Percentiles rank a stretch among this genome's conserved stretches.
Evolutionary conservation across 192 early-diverging fungal genomes (phyloP).

Genomic region (Neocallimastix lanati): DNA sequence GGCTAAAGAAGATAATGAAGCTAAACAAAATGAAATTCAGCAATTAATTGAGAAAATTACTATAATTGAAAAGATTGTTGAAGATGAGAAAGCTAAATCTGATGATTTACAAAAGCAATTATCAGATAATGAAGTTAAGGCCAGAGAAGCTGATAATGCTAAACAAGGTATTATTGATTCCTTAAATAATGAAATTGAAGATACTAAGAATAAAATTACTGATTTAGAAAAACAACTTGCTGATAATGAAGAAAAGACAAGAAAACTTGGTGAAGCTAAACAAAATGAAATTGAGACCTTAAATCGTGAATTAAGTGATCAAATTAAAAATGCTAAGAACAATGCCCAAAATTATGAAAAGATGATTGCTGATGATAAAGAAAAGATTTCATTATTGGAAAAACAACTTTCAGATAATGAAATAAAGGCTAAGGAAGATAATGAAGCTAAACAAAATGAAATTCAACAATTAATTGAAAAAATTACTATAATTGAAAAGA

Average conservation of each 20-base stretch:
- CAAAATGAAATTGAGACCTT: too few species aligned
- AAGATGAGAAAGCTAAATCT: not conserved
- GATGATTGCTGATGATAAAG: too few species aligned
- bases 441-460: too few species aligned
- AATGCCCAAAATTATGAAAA: too few species aligned
- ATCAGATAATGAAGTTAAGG: not conserved
- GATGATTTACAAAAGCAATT: not conserved
- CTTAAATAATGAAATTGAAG: not conserved
- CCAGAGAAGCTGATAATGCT: not conserved
- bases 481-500: too few species aligned
- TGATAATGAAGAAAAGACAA: not conserved
- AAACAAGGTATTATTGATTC: not conserved
- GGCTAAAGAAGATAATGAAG: not conserved
- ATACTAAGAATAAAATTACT: too few species aligned
- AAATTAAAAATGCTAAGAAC: too few species aligned
- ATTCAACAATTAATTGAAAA: too few species aligned
- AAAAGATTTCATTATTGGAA: too few species aligned
- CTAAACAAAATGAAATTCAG: not conserved
- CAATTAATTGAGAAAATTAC: not conserved
- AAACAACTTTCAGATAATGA: too few species aligned
- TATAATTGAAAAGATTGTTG: not conserved
- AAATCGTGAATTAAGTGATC: too few species aligned
- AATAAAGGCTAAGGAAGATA: too few species aligned
- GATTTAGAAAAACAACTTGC: not conserved
- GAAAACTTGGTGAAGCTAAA: not conserved